Conservation (phyloP, 305 asterid species). For the Solanum hybrid region DNA sequence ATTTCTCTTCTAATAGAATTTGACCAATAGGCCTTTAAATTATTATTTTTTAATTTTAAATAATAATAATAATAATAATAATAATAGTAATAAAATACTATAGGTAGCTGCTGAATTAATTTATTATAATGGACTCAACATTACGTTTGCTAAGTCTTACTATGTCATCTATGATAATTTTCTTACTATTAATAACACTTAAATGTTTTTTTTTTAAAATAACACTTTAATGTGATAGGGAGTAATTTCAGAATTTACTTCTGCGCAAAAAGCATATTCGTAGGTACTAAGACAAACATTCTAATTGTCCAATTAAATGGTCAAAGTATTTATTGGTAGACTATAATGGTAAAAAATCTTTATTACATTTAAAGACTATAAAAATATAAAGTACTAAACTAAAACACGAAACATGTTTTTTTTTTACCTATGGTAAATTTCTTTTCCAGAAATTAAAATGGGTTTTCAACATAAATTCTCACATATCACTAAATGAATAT, state of each 20-base stretch:
- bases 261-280: neutral
- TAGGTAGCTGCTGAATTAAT: neutral
- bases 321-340: neutral
- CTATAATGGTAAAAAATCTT: neutral
- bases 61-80: too few relatives aligned
- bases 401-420: neutral
- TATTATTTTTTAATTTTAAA: neutral
- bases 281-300: neutral
- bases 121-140: neutral
- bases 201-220: neutral
- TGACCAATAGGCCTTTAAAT: neutral
- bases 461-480: neutral
- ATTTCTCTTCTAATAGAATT: neutral
- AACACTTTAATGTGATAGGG: neutral
- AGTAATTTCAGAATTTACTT: conserved; percentile 3
- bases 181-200: neutral
- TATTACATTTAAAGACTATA: neutral
- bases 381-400: neutral
- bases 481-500: neutral
- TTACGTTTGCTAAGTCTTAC: neutral
- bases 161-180: neutral
- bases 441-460: neutral
- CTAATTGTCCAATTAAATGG: neutral
- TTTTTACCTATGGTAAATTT: neutral
- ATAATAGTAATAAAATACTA: neutral